Percentiles rank a stretch among this genome's conserved stretches.
Evolutionary conservation across 2,329 filamentous ascomycete species (phyloP).

Genomic region (Calonectria hawksworthii): DNA sequence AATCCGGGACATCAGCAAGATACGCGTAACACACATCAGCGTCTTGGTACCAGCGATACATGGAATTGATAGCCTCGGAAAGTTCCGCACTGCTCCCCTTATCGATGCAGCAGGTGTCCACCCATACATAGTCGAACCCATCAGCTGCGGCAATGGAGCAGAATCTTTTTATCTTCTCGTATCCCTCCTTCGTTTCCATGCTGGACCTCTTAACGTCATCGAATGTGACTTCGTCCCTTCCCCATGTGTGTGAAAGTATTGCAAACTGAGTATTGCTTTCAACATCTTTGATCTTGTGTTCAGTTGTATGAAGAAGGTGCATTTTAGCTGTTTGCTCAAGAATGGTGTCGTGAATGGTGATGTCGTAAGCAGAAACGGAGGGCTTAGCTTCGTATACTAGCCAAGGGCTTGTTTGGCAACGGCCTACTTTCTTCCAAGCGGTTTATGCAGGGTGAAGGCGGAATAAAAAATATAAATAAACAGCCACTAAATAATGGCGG

Average conservation of each 20-base stretch:
- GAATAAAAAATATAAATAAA: too few relatives aligned
- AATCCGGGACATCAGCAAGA: background rate
- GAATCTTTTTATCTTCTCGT: background rate
- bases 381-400: too few relatives aligned
- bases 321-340: background rate
- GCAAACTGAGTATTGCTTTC: background rate
- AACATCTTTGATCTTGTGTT: background rate
- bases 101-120: background rate
- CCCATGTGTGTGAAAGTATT: background rate
- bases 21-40: background rate
- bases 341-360: background rate
- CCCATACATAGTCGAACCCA: background rate
- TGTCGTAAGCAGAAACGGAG: background rate
- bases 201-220: background rate
- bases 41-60: background rate
- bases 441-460: too few relatives aligned
- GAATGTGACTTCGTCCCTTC: background rate
- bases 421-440: too few relatives aligned
- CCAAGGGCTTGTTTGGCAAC: too few relatives aligned
- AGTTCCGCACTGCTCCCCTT: background rate
- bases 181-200: background rate
- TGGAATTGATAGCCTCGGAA: background rate
- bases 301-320: background rate
- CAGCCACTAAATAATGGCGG: too few relatives aligned
- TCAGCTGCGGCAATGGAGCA: background rate